phyloP scores from a whole-genome alignment of 2,329 filamentous ascomycete genomes.

The Diaporthe longicolla region DNA sequence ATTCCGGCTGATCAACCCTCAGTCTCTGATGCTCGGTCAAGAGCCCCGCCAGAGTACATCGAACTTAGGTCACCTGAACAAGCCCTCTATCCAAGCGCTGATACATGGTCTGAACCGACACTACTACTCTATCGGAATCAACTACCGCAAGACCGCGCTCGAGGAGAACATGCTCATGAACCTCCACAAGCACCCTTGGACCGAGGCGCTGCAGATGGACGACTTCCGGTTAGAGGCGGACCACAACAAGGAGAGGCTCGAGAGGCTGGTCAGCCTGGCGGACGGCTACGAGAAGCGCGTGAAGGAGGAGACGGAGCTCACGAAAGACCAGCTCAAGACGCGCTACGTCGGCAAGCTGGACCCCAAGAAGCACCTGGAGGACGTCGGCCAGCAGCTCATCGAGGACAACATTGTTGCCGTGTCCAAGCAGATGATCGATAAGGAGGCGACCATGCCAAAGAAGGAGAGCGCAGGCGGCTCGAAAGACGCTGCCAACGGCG shows the following conservation, averaged over 20 bases:
- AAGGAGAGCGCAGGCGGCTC: slow-evolving; percentile 67
- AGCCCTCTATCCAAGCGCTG: slow-evolving; percentile 98
- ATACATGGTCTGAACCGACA: slow-evolving; percentile 98
- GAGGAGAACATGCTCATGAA: slow-evolving; percentile 99
- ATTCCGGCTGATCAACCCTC: slow-evolving; percentile 98
- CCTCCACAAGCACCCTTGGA: slow-evolving; percentile 99
- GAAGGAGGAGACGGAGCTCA: slow-evolving; percentile 97
- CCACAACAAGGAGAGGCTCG: slow-evolving; percentile 88
- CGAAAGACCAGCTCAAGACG: slow-evolving; percentile 97
- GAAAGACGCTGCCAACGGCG: slow-evolving; percentile 67
- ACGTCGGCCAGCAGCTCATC: slow-evolving; percentile 95
- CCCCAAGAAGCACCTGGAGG: slow-evolving; percentile 98
- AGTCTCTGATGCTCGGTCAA: slow-evolving; percentile 97
- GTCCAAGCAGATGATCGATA: slow-evolving; percentile 99
- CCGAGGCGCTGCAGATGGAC: slow-evolving; percentile 95
- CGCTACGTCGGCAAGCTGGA: slow-evolving; percentile 99
- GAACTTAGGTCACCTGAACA: slow-evolving; percentile 97
- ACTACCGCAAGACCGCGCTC: slow-evolving; percentile 96
- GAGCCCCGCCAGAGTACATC: slow-evolving; percentile 98
- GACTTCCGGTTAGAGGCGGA: slow-evolving; percentile 90
- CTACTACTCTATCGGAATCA: slow-evolving; percentile 99
- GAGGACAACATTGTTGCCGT: slow-evolving; percentile 99
- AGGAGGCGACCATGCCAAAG: slow-evolving; percentile 93
- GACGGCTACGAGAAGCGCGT: slow-evolving; percentile 99
- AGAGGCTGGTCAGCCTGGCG: slow-evolving; percentile 88